These are phyloP conservation scores for Chrysosporium queenslandicum DNA, from an alignment of 2,329 filamentous ascomycete species.

Conservation along the genomic window DNA sequence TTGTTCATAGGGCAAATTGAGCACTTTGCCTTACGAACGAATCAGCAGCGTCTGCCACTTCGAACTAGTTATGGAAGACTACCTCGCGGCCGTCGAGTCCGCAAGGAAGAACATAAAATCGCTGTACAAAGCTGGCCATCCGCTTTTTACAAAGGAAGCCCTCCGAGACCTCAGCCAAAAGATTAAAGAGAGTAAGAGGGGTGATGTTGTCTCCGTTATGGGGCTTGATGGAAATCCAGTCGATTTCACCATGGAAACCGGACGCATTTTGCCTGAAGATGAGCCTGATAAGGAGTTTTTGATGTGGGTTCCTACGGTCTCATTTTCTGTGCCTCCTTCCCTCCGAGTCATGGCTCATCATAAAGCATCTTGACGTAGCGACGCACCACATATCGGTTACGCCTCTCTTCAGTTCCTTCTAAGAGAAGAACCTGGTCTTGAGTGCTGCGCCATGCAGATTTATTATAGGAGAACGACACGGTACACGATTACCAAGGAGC, in stretches of 20 bases:
- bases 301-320: too few relatives aligned
- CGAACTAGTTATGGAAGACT: too few relatives aligned
- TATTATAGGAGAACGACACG: neutral
- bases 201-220: neutral
- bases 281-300: neutral
- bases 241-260: neutral
- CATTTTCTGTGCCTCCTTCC: neutral
- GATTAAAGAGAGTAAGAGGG: neutral
- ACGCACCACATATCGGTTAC: neutral
- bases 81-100: too few relatives aligned
- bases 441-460: neutral
- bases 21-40: too few relatives aligned
- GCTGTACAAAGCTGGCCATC: neutral
- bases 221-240: neutral
- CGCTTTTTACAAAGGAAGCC: neutral
- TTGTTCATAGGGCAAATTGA: too few relatives aligned
- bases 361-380: neutral
- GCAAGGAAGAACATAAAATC: too few relatives aligned
- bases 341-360: neutral
- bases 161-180: neutral
- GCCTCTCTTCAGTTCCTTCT: neutral
- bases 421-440: neutral
- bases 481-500: conserved; percentile 11
- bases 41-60: too few relatives aligned
- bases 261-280: neutral